Percentiles rank a stretch among this genome's conserved stretches.
These are phyloP conservation scores for Oryza australiensis DNA, from an alignment of 176 grass and related monocot genomes.

Conservation along the genomic window DNA sequence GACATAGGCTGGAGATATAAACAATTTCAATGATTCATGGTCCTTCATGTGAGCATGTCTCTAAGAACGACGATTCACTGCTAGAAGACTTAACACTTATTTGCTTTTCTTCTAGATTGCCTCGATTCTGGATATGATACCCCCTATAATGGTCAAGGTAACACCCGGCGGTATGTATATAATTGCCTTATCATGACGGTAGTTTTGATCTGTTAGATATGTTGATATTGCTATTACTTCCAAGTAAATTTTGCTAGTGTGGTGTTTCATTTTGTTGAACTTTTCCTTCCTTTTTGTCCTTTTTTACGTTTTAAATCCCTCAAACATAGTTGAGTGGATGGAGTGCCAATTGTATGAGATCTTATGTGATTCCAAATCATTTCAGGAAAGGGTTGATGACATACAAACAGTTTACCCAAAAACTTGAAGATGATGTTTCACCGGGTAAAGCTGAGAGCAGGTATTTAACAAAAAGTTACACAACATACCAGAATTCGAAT, in stretches of 20 bases:
- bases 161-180: conserved; percentile 53
- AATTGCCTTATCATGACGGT: neutral
- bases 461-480: conserved; percentile 36
- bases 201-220: conserved; percentile 15
- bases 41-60: conserved; percentile 6
- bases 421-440: conserved; percentile 90
- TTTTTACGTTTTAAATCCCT: conserved; percentile 12
- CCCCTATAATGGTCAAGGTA: conserved; percentile 47
- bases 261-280: neutral
- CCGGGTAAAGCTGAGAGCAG: conserved; percentile 72
- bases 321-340: neutral
- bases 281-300: neutral
- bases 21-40: neutral
- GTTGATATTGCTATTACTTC: neutral
- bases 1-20: neutral
- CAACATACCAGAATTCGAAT: conserved; percentile 6
- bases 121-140: conserved; percentile 54
- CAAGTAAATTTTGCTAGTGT: neutral
- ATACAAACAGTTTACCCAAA: conserved; percentile 79
- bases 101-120: conserved; percentile 54
- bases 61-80: neutral
- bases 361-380: conserved; percentile 37
- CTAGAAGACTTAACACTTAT: conserved; percentile 9
- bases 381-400: conserved; percentile 82
- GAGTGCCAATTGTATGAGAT: neutral